phyloP scores from a whole-genome alignment of 2,329 filamentous ascomycete genomes.

The Colletotrichum tropicicola region DNA sequence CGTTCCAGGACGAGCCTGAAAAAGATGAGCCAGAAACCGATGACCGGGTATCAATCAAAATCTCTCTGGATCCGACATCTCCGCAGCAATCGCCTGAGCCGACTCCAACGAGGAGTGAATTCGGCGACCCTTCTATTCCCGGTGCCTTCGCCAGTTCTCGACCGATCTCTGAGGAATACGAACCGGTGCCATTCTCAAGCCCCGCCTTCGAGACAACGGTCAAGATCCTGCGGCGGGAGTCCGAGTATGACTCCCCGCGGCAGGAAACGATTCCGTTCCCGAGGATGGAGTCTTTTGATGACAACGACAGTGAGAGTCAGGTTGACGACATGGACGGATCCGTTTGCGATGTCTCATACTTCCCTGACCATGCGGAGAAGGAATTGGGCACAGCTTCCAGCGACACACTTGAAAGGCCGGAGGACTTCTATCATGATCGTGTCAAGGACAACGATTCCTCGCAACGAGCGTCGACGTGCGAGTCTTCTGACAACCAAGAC shows the following conservation, averaged over 20 bases:
- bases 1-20: constrained; percentile 55
- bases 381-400: constrained; percentile 47
- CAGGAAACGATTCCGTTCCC: constrained; percentile 43
- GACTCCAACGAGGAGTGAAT: constrained; percentile 37
- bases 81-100: constrained; percentile 35
- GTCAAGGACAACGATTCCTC: constrained; percentile 37
- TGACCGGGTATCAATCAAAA: constrained; percentile 49
- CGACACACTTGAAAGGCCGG: constrained; percentile 40
- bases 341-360: constrained; percentile 35
- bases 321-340: constrained; percentile 38
- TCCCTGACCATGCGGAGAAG: constrained; percentile 43
- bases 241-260: constrained; percentile 40
- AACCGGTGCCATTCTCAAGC: constrained; percentile 49
- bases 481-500: constrained; percentile 39
- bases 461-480: constrained; percentile 49
- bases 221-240: constrained; percentile 57
- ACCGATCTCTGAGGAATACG: constrained; percentile 42
- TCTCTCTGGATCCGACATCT: constrained; percentile 48
- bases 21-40: constrained; percentile 29
- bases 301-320: constrained; percentile 50
- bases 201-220: constrained; percentile 56
- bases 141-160: constrained; percentile 38
- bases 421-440: constrained; percentile 33
- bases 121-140: constrained; percentile 36
- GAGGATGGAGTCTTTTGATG: constrained; percentile 44